phyloP scores from a whole-genome alignment of 179 eudicot species.

The Spergularia azorica region DNA sequence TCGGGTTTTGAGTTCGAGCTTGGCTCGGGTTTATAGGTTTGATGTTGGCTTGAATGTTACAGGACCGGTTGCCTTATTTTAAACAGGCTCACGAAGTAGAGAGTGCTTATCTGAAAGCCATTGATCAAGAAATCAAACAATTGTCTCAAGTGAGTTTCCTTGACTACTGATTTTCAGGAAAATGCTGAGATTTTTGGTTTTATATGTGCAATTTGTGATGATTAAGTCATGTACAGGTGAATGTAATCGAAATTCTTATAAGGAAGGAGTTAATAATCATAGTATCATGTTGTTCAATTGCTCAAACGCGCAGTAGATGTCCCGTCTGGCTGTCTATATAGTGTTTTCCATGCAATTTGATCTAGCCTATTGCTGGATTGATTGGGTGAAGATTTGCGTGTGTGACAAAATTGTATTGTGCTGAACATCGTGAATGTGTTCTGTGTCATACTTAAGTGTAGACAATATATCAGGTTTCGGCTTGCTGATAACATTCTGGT shows the following conservation, averaged over 20 bases:
- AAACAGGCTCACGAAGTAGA: slow-evolving; percentile 46
- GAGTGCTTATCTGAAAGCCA: slow-evolving; percentile 31
- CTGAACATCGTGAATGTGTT: no score
- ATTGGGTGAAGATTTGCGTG: no score
- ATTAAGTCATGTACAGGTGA: no score
- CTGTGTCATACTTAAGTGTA: no score
- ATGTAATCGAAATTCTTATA: no score
- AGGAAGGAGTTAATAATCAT: neutral
- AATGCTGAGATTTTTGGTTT: no score
- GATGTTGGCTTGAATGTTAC: slow-evolving; percentile 8
- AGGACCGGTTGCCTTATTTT: slow-evolving; percentile 53
- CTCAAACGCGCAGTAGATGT: neutral
- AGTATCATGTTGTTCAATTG: neutral
- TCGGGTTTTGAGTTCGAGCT: neutral
- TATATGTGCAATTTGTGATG: no score
- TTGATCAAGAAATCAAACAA: slow-evolving; percentile 44
- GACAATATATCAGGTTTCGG: neutral
- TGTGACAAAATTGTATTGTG: no score
- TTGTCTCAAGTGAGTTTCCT: slow-evolving; percentile 32
- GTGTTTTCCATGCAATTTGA: no score
- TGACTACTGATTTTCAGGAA: neutral
- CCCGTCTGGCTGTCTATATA: no score
- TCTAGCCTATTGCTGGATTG: no score
- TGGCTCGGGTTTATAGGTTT: neutral
- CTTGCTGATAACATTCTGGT: neutral